Evolutionary conservation across 2,329 filamentous ascomycete species (phyloP).

Genomic region (Dothidotthia symphoricarpi): DNA sequence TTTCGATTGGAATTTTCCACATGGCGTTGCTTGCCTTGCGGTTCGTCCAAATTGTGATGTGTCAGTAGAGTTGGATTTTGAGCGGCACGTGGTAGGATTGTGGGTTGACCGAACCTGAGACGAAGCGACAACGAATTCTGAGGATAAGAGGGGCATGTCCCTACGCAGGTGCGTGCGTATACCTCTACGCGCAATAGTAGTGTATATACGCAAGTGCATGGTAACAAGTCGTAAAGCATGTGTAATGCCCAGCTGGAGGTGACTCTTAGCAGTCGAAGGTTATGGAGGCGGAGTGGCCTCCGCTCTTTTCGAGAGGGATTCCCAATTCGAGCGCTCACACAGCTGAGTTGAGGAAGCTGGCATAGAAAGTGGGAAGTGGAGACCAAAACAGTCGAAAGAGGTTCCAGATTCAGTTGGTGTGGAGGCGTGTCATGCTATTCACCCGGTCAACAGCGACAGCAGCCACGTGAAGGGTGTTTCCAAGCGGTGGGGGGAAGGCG

Average conservation of each 20-base stretch:
- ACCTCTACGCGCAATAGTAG: too few relatives aligned
- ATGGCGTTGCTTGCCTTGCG: too few relatives aligned
- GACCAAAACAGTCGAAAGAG: slow-evolving; percentile 9
- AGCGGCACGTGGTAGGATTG: slow-evolving; percentile 6
- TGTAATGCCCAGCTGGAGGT: too few relatives aligned
- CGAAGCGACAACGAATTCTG: not conserved
- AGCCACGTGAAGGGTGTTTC: slow-evolving; percentile 7
- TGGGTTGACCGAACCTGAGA: slow-evolving; percentile 5
- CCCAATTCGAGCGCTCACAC: not conserved
- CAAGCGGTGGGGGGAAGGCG: slow-evolving; percentile 1
- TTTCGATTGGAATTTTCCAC: too few relatives aligned
- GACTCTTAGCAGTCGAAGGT: too few relatives aligned
- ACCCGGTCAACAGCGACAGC: slow-evolving; percentile 9
- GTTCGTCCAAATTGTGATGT: too few relatives aligned
- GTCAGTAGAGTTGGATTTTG: too few relatives aligned
- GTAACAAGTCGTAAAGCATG: too few relatives aligned
- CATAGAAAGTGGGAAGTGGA: slow-evolving; percentile 18
- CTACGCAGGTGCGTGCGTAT: too few relatives aligned
- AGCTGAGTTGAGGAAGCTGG: slow-evolving; percentile 22
- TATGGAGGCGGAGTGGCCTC: not conserved
- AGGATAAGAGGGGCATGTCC: too few relatives aligned
- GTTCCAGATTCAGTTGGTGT: slow-evolving; percentile 20
- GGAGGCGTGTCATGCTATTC: slow-evolving; percentile 19
- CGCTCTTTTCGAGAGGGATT: not conserved
- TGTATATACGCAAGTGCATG: too few relatives aligned